A percentile compares a stretch with the other conserved stretches of the same genome.
Conservation (phyloP, 2,329 filamentous ascomycete species). For the Curvularia eragrostidis region DNA sequence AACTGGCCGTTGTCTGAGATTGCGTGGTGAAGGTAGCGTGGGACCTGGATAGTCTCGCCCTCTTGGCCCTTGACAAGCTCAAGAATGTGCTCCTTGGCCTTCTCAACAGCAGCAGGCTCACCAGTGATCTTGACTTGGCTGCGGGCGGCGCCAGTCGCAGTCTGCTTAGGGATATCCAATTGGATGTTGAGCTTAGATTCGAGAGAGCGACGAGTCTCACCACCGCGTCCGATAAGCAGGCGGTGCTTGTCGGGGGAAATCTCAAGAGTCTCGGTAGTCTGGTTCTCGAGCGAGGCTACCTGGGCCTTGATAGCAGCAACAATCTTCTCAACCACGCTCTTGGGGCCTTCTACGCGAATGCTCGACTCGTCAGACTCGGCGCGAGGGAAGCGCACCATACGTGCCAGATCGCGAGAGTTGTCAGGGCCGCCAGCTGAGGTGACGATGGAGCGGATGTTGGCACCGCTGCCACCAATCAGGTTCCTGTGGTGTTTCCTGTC, state of each 20-base stretch:
- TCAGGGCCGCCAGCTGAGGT: constrained; percentile 87
- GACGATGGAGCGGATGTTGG: constrained; percentile 86
- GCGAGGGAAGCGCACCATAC: constrained; percentile 93
- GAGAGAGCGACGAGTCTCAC: constrained; percentile 82
- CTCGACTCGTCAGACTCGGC: constrained; percentile 80
- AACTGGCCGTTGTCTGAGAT: constrained; percentile 90
- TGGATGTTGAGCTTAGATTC: constrained; percentile 86
- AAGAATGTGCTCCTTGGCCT: constrained; percentile 85
- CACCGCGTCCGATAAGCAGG: constrained; percentile 87
- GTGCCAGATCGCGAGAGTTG: constrained; percentile 80
- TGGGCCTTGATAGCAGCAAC: constrained; percentile 80
- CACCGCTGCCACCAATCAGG: constrained; percentile 85
- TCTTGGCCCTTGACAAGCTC: constrained; percentile 83
- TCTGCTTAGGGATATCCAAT: constrained; percentile 88
- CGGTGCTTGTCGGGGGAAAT: constrained; percentile 90
- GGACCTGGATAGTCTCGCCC: constrained; percentile 85
- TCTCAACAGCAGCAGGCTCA: constrained; percentile 76
- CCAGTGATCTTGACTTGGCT: constrained; percentile 88
- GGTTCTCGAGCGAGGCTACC: constrained; percentile 81
- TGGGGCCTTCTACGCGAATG: constrained; percentile 88
- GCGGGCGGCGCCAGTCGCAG: constrained; percentile 70
- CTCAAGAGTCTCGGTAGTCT: constrained; percentile 78
- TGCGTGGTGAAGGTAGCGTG: constrained; percentile 80
- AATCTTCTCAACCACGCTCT: constrained; percentile 86
- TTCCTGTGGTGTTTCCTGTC: constrained; percentile 92